Evolutionary conservation across 2,329 filamentous ascomycete genomes (phyloP).

Genomic region (Macrophomina phaseolina): DNA sequence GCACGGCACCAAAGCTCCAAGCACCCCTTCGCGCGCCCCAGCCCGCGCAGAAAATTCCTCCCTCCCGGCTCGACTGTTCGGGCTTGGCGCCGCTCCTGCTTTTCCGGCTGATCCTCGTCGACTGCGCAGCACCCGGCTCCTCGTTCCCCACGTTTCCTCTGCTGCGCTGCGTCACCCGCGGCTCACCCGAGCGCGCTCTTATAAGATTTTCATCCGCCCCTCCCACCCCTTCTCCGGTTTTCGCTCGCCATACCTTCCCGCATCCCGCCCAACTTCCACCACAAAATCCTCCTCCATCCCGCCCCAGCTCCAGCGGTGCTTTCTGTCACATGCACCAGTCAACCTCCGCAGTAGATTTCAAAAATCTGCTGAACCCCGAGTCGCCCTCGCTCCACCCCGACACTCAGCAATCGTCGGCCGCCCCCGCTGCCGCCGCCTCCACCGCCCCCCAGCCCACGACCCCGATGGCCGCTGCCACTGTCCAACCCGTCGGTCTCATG

Average conservation of each 20-base stretch:
- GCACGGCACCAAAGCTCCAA: not conserved
- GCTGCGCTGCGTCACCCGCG: constrained; percentile 33
- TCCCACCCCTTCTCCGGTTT: constrained; percentile 43
- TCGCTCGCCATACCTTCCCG: constrained; percentile 35
- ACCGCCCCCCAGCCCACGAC: constrained; percentile 14
- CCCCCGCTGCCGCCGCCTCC: constrained; percentile 13
- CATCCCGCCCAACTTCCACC: constrained; percentile 13
- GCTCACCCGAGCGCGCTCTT: constrained; percentile 31
- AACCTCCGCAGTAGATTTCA: constrained; percentile 42
- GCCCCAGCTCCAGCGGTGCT: constrained; percentile 7
- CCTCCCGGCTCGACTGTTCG: constrained; percentile 25
- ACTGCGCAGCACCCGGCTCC: constrained; percentile 25
- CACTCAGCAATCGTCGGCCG: not conserved
- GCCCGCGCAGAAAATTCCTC: constrained; percentile 27
- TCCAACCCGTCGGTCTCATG: constrained; percentile 56
- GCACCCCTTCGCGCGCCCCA: constrained; percentile 16
- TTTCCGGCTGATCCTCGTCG: constrained; percentile 28
- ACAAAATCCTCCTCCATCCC: constrained; percentile 9
- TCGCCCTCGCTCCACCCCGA: constrained; percentile 9
- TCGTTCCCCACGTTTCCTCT: constrained; percentile 34
- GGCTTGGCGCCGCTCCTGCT: constrained; percentile 27
- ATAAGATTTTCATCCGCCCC: constrained; percentile 42
- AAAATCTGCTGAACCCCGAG: constrained; percentile 48
- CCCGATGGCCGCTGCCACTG: constrained; percentile 51
- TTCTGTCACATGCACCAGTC: constrained; percentile 47